These are phyloP conservation scores for Fraxinus dipetala DNA, from an alignment of 305 asterid genomes.

Conservation along the genomic window DNA sequence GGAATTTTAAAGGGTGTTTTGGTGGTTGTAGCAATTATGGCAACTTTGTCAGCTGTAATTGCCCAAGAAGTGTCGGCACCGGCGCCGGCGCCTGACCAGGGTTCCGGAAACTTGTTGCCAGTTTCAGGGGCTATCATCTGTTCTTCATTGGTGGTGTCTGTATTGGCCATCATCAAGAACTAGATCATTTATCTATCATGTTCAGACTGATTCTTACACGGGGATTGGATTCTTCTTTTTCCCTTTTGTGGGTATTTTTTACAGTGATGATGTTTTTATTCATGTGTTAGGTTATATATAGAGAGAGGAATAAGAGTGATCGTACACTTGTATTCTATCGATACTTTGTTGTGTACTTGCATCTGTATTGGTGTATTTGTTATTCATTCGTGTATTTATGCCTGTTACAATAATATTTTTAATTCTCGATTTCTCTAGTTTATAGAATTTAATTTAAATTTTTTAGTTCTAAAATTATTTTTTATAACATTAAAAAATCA, in stretches of 20 bases:
- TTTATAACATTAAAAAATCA: too few relatives aligned
- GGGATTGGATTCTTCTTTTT: background rate
- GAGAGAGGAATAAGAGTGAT: background rate
- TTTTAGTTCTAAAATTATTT: too few relatives aligned
- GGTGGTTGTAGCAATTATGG: conserved; percentile 22
- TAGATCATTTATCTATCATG: conserved; percentile 14
- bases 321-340: background rate
- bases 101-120: conserved; percentile 40
- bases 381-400: background rate
- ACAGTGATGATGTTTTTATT: background rate
- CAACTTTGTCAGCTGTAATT: conserved; percentile 29
- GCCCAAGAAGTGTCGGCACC: conserved; percentile 41
- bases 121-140: conserved; percentile 39
- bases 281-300: background rate
- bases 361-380: background rate
- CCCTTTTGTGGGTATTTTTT: background rate
- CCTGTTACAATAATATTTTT: too few relatives aligned
- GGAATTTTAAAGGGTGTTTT: conserved; percentile 25
- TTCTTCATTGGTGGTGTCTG: conserved; percentile 39
- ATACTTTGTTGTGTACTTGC: background rate
- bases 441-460: too few relatives aligned
- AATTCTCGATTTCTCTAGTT: too few relatives aligned
- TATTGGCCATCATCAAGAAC: conserved; percentile 38
- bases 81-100: conserved; percentile 51
- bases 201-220: background rate